These are phyloP conservation scores for Dysphania ambrosioides DNA, from an alignment of 148 eudicot species.

Conservation along the genomic window DNA sequence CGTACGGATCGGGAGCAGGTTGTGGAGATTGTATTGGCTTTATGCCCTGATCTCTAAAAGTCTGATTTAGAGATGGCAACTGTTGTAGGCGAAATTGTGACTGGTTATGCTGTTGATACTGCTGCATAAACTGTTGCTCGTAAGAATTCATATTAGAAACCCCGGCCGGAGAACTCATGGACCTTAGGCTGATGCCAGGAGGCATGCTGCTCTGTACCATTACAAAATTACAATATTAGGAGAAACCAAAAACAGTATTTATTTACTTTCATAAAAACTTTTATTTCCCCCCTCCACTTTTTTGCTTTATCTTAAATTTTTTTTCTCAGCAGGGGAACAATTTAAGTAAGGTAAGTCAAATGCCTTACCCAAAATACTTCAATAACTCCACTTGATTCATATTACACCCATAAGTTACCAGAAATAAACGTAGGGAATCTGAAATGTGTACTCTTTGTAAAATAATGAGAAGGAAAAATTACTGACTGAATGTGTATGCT, in stretches of 20 bases:
- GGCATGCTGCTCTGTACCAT: constrained; percentile 26
- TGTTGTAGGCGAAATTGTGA: constrained; percentile 77
- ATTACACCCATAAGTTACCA: neutral
- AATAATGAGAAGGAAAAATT: constrained; percentile 44
- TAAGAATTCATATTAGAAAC: constrained; percentile 33
- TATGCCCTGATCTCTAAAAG: constrained; percentile 69
- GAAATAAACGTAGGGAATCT: constrained; percentile 6
- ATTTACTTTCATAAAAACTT: neutral
- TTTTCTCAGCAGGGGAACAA: neutral
- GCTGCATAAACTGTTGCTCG: constrained; percentile 67
- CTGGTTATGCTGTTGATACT: constrained; percentile 75
- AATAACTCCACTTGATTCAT: neutral
- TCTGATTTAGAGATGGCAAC: constrained; percentile 63
- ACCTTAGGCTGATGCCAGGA: constrained; percentile 31
- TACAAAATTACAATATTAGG: constrained; percentile 10
- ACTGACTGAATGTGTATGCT: constrained; percentile 63
- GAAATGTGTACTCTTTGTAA: constrained; percentile 46
- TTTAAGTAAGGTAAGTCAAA: neutral
- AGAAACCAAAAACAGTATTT: neutral
- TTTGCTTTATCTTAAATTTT: neutral
- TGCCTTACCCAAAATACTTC: neutral
- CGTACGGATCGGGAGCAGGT: constrained; percentile 66
- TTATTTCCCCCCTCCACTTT: too few relatives aligned
- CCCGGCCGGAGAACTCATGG: constrained; percentile 29
- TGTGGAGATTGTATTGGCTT: constrained; percentile 73